Evolutionary conservation across 352 stramenopile genomes (phyloP), one percentile per base, ranked within the genome.

Genomic region (Peronosclerospora sorghi): DNA sequence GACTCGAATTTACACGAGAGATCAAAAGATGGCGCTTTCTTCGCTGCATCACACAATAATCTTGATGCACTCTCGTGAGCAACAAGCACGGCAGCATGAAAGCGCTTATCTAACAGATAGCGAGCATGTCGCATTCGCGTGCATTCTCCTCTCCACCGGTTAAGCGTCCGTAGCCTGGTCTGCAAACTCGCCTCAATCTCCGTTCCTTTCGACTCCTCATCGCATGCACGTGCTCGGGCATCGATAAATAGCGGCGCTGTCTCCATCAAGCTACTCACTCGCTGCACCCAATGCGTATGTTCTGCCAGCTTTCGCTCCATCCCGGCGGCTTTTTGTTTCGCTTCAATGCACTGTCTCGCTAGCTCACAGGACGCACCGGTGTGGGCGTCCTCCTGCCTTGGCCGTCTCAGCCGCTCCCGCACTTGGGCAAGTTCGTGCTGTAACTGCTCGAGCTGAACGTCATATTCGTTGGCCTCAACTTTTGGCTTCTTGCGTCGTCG

Each of bases 401-500:
- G 32, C 10, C 19, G 38, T 7, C 32, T 46, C 20, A 82, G 39
- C 20, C 52, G 39, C 3, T 42, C 28, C 41, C 62, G 44, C 20
- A 71, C n/a, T 18, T 59, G 32, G 0, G 46, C 45, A 27, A 78
- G 58, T 21, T 84, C 53, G 5, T 57, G 49, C 15, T 56, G 56
- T 13, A 78, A 28, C 12, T 37, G 48, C 4, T 57, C 54, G 24
- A 74, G 67, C 27, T 74, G 49, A 0, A 32, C 39, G 23, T 55
- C 41, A 29, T 63, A 66, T 14, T 68, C 42, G 17, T 51, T 51
- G 0, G 41, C 19, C n/a, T 85, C 67, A 9, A 59, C n/a, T 34
- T 72, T 79, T 24, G 75, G 72, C 12, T 68, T 70, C 45, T 79
- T 83, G 15, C 63, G 58, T 4, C 53, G 61, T 4, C 54, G 51